Evolutionary conservation across 768 basidiomycete species (phyloP), one percentile per base, ranked within the genome.

Genomic region (Glaciozyma martinii): DNA sequence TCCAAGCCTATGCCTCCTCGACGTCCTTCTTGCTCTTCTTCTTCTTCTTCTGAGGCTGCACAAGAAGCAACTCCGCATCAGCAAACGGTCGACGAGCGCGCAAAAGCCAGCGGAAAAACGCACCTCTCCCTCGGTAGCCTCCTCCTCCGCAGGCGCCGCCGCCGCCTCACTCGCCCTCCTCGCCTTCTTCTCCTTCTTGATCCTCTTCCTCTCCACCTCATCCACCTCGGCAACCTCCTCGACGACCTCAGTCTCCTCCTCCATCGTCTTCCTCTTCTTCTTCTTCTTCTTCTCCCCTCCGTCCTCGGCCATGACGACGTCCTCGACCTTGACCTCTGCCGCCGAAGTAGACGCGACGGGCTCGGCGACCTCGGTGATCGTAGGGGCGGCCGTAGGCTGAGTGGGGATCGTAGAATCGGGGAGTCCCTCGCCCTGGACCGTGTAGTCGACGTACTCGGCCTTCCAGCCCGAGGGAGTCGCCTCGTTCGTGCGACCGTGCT

Each of bases 391-490:
- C 15, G 66, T 53, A 44, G 58, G 60, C 61, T 72, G 70, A 8
- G 67, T 71, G 58, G 65, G 65, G 58, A 70, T 70, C 0, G 42
- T 30, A 33, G 49, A 12, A 25, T 57, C 67, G 33, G 75, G 64
- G 29, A 73, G 72, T 32, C 76, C 63, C 32, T 72, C 65, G 40
- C 71, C 71, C 37, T 66, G 61, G 58, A 61, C 70, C 7, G 72
- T 66, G 77, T 94, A 97, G 76, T 99, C 95, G 60, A 94, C 83
- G 76, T 99, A 98, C 74, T 90, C 89, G 65, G 85, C 83, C 73
- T 82, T 88, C 95, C 95, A 98, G 59, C 88, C 85, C 19, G 84
- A 79, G 25, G 95, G 95, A 0, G 95, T 99, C 53, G 86, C 87
- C 2, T 88, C 85, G 58, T 89, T 82, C 73, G 87, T 86, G 76